Percentiles rank a stretch among this genome's conserved stretches.
These are phyloP conservation scores for Anthracocystis walkeri DNA, from an alignment of 1,284 basidiomycete genomes.

Conservation along the genomic window DNA sequence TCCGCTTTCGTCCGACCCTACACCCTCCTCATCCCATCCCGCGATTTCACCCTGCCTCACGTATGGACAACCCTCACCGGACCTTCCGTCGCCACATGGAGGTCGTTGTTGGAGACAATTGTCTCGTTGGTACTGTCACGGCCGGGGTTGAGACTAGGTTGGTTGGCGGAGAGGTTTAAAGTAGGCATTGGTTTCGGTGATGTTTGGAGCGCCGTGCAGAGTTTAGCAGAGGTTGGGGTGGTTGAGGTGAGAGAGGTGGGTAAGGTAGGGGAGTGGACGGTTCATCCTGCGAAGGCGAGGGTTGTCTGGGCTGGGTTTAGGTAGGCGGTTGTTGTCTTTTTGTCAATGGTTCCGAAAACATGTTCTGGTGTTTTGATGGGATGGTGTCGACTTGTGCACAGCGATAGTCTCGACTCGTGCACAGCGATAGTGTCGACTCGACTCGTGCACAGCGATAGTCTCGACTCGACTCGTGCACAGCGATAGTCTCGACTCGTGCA, in stretches of 20 bases:
- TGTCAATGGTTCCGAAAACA: no score
- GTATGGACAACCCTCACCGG: slow-evolving; percentile 31
- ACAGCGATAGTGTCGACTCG: no score
- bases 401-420: no score
- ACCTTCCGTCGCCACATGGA: slow-evolving; percentile 7
- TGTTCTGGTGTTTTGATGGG: no score
- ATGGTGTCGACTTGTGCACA: no score
- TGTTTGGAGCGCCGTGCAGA: slow-evolving; percentile 5
- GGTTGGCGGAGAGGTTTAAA: slow-evolving; percentile 17
- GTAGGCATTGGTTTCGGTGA: slow-evolving; percentile 20
- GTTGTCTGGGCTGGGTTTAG: slow-evolving; percentile 26
- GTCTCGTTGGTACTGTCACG: slow-evolving; percentile 8
- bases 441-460: no score
- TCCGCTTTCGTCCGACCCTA: slow-evolving; percentile 10
- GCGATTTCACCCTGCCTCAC: slow-evolving; percentile 16
- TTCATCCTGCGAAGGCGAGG: slow-evolving; percentile 10
- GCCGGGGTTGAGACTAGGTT: slow-evolving; percentile 18
- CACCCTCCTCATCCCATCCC: slow-evolving; percentile 5
- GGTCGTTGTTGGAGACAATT: slow-evolving; percentile 14
- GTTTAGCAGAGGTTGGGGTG: slow-evolving; percentile 1
- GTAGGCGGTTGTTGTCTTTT: not conserved
- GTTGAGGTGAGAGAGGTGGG: not conserved
- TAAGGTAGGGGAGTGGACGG: not conserved
- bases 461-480: no score
- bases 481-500: no score